Percentiles rank a stretch among this genome's conserved stretches.
Conservation (phyloP, 1,139 yeast species). For the Arxiozyma bovina region DNA sequence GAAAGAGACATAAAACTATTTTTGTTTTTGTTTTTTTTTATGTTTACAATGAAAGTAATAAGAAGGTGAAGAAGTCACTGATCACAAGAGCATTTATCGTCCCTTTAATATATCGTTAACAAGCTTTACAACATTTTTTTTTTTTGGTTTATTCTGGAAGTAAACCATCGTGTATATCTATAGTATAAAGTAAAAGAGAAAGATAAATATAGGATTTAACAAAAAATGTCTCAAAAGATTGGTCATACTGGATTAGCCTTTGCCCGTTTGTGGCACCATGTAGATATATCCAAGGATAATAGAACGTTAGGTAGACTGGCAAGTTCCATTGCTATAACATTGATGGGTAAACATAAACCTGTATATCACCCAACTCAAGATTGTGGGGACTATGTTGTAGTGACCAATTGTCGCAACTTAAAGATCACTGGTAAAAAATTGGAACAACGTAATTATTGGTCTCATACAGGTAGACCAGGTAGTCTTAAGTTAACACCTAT, state of each 20-base stretch:
- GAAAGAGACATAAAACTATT: not conserved
- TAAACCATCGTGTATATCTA: not conserved
- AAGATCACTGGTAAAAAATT: slow-evolving; percentile 78
- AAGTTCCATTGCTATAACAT: slow-evolving; percentile 71
- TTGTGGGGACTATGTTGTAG: slow-evolving; percentile 94
- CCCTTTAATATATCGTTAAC: too few relatives aligned
- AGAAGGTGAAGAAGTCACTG: not conserved
- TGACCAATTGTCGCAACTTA: slow-evolving; percentile 78
- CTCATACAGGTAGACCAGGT: slow-evolving; percentile 88
- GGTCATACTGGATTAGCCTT: slow-evolving; percentile 59
- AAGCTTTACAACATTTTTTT: not conserved
- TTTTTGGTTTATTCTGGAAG: too few relatives aligned
- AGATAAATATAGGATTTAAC: not conserved
- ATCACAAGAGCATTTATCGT: not conserved
- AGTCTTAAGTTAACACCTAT: slow-evolving; percentile 74
- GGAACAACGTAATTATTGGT: slow-evolving; percentile 78
- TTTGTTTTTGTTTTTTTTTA: too few relatives aligned
- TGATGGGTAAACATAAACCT: slow-evolving; percentile 96
- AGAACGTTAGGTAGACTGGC: slow-evolving; percentile 92
- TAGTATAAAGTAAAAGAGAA: not conserved
- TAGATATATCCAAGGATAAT: slow-evolving; percentile 75
- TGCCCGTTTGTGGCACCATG: slow-evolving; percentile 91
- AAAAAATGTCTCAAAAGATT: slow-evolving; percentile 29
- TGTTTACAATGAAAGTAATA: too few relatives aligned
- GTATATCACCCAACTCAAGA: slow-evolving; percentile 67